These are phyloP conservation scores for Serendipita vermifera DNA, from an alignment of 768 basidiomycete species.

Conservation along the genomic window DNA sequence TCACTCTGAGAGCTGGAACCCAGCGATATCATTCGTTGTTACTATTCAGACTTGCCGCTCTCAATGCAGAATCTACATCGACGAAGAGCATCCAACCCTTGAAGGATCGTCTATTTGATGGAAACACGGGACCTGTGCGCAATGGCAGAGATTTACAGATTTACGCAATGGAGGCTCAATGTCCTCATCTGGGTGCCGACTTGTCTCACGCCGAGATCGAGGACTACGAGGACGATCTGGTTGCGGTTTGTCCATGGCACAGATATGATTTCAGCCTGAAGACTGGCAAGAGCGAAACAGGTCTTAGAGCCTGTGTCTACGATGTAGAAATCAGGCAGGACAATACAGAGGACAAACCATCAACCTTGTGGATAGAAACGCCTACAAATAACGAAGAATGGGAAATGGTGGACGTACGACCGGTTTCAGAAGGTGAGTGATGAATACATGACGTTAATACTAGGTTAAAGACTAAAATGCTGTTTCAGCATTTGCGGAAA, in stretches of 20 bases:
- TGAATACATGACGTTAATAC: not conserved
- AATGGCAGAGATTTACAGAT: conserved; percentile 28
- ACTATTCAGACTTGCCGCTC: conserved; percentile 43
- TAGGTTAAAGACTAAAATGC: not conserved
- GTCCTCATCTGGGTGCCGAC: conserved; percentile 71
- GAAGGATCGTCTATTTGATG: too few relatives aligned
- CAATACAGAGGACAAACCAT: conserved; percentile 25
- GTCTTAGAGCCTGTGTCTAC: conserved; percentile 56
- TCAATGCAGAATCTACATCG: conserved; percentile 5
- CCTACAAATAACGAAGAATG: conserved; percentile 43
- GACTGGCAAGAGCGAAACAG: conserved; percentile 58
- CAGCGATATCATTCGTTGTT: conserved; percentile 50
- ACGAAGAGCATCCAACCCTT: not conserved
- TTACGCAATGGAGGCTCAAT: conserved; percentile 69
- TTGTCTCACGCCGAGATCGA: conserved; percentile 73
- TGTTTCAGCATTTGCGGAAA: conserved; percentile 39
- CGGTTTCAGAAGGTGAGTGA: conserved; percentile 53
- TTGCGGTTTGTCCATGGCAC: conserved; percentile 69
- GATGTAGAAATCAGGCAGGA: conserved; percentile 37
- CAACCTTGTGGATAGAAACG: conserved; percentile 46
- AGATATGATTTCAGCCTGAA: conserved; percentile 65
- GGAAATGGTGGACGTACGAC: conserved; percentile 52
- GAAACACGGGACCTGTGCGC: too few relatives aligned
- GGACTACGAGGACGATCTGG: conserved; percentile 37
- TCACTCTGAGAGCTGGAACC: conserved; percentile 46